These are phyloP conservation scores for Arabis hirsuta DNA, from an alignment of 345 rosid genomes.

Conservation along the genomic window DNA sequence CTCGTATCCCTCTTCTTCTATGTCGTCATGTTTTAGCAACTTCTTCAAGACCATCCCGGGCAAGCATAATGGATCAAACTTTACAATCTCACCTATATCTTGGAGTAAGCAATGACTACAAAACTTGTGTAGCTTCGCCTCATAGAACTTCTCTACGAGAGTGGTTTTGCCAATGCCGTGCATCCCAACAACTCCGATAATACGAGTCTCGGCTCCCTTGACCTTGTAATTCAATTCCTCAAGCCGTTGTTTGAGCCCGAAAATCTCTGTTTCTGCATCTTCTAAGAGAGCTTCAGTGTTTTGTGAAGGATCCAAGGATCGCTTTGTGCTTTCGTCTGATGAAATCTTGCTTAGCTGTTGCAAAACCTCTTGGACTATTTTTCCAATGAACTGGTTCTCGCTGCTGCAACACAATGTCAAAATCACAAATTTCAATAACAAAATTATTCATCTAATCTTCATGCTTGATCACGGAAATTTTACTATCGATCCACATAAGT, in stretches of 20 bases:
- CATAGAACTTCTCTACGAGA: not conserved
- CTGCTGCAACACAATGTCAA: not conserved
- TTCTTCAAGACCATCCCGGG: conserved; percentile 8
- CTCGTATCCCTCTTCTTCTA: not conserved
- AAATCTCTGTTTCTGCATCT: not conserved
- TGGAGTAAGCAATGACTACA: not conserved
- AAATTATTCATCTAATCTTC: not conserved
- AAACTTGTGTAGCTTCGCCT: not conserved
- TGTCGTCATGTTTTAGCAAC: not conserved
- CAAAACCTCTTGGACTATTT: not conserved
- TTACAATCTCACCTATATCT: conserved; percentile 11
- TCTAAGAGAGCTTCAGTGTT: not conserved
- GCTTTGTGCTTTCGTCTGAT: not conserved
- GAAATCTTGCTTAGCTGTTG: not conserved
- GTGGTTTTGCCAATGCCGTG: conserved; percentile 25
- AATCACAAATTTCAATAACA: not conserved
- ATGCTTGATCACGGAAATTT: not conserved
- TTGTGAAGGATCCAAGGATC: not conserved
- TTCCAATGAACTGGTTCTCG: not conserved
- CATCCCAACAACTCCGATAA: conserved; percentile 29
- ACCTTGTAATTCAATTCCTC: conserved; percentile 16
- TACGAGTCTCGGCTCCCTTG: not conserved
- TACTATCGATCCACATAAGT: too few relatives aligned
- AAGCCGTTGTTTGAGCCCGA: conserved; percentile 24
- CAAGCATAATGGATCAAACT: not conserved